These are phyloP conservation scores for Alternaria viburni DNA, from an alignment of 2,329 filamentous ascomycete genomes.

Conservation along the genomic window DNA sequence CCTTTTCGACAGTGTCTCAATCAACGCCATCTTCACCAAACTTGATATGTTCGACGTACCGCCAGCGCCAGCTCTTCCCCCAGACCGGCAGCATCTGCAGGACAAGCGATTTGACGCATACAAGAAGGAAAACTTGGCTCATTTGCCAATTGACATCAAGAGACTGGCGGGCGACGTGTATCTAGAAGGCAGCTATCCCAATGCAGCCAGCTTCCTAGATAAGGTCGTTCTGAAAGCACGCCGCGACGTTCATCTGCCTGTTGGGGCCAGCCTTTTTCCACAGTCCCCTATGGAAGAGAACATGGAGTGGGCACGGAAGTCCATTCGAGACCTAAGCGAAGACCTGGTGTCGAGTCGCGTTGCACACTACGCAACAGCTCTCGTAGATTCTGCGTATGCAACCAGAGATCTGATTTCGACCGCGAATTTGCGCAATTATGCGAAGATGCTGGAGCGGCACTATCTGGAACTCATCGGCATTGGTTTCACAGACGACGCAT, in stretches of 20 bases:
- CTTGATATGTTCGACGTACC: background rate
- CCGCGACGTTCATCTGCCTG: conserved; percentile 9
- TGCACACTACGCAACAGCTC: background rate
- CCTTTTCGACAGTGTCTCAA: background rate
- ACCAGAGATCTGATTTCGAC: background rate
- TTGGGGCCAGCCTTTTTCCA: conserved; percentile 9
- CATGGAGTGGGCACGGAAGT: conserved; percentile 4
- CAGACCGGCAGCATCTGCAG: background rate
- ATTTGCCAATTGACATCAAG: background rate
- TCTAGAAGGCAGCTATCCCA: background rate
- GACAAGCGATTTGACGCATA: background rate
- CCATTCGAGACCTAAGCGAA: conserved; percentile 4
- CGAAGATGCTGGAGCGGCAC: background rate
- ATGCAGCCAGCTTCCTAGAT: background rate
- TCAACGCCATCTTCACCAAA: background rate
- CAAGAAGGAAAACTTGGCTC: background rate
- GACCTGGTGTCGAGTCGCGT: background rate
- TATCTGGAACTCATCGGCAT: conserved; percentile 4
- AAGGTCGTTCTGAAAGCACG: conserved; percentile 4
- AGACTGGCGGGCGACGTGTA: background rate
- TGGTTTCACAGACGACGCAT: conserved; percentile 8
- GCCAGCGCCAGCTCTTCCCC: background rate
- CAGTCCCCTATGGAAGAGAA: background rate
- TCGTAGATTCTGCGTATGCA: background rate
- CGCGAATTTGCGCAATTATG: background rate